Evolutionary conservation across 2,329 filamentous ascomycete species (phyloP).

Genomic region (Hymenoscyphus albidus): DNA sequence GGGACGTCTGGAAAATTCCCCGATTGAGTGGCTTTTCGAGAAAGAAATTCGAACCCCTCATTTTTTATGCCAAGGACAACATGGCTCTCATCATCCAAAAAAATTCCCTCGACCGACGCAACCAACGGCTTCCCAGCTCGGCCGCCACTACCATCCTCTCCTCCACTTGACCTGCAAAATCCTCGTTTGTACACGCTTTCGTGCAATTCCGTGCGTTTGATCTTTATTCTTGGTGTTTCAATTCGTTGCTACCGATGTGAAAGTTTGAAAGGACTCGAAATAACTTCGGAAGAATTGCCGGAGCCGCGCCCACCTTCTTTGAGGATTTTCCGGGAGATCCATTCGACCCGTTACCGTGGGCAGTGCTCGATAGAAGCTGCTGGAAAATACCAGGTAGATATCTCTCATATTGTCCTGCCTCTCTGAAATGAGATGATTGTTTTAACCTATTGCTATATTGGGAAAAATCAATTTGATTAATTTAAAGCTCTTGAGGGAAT

Average conservation of each 20-base stretch:
- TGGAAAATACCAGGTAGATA: too few species aligned
- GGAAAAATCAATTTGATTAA: too few species aligned
- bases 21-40: constrained; percentile 1
- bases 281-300: neutral
- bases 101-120: neutral
- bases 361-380: too few species aligned
- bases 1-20: constrained; percentile 11
- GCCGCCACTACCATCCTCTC: too few species aligned
- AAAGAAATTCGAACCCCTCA: neutral
- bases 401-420: too few species aligned
- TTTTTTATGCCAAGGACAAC: neutral
- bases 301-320: neutral
- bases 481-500: too few species aligned
- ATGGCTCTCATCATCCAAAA: neutral
- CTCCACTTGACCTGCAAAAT: neutral
- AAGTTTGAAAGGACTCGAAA: neutral
- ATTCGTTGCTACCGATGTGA: neutral
- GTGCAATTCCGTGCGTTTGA: neutral
- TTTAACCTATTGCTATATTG: too few species aligned
- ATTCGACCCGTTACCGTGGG: neutral
- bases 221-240: neutral
- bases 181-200: neutral
- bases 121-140: neutral
- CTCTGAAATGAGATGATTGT: too few species aligned
- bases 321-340: neutral